Conservation (phyloP, 192 early-diverging fungal species). For the Physocladia obscura region DNA sequence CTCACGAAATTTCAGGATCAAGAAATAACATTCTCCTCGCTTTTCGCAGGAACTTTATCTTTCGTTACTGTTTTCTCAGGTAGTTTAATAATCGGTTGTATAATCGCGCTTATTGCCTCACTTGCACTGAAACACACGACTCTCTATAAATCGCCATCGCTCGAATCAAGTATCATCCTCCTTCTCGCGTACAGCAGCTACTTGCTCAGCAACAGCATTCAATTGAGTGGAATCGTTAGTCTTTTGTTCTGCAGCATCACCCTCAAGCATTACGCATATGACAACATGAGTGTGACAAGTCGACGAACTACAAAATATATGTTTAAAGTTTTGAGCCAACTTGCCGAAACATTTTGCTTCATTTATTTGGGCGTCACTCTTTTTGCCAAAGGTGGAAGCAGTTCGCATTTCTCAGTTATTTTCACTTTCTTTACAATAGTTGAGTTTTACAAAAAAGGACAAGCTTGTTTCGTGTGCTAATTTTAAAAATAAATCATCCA, state of each 20-base stretch:
- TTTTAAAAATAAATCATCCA: neutral
- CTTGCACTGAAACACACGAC: slow-evolving; percentile 86
- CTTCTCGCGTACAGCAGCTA: slow-evolving; percentile 81
- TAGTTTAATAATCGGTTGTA: slow-evolving; percentile 79
- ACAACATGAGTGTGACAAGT: slow-evolving; percentile 77
- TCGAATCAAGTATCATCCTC: slow-evolving; percentile 84
- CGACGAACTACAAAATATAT: slow-evolving; percentile 84
- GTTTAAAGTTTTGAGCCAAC: slow-evolving; percentile 87
- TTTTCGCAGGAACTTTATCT: slow-evolving; percentile 48
- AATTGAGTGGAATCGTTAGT: slow-evolving; percentile 91
- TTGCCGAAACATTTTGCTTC: slow-evolving; percentile 97
- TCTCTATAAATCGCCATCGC: slow-evolving; percentile 75
- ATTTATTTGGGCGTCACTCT: slow-evolving; percentile 93
- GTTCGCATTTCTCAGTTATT: slow-evolving; percentile 42
- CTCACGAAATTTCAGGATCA: slow-evolving; percentile 72
- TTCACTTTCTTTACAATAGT: slow-evolving; percentile 49
- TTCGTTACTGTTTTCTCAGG: slow-evolving; percentile 84
- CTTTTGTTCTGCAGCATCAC: slow-evolving; percentile 90
- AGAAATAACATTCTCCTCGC: slow-evolving; percentile 10
- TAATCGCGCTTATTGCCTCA: slow-evolving; percentile 73
- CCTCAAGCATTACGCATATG: slow-evolving; percentile 91
- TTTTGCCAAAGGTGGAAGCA: slow-evolving; percentile 66
- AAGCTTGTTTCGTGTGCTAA: neutral
- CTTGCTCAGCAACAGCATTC: slow-evolving; percentile 82
- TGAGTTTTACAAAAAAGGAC: neutral